Evolutionary conservation across 257 asterid species (phyloP), one percentile per base, ranked within the genome.

Genomic region (Nicotiana knightiana): DNA sequence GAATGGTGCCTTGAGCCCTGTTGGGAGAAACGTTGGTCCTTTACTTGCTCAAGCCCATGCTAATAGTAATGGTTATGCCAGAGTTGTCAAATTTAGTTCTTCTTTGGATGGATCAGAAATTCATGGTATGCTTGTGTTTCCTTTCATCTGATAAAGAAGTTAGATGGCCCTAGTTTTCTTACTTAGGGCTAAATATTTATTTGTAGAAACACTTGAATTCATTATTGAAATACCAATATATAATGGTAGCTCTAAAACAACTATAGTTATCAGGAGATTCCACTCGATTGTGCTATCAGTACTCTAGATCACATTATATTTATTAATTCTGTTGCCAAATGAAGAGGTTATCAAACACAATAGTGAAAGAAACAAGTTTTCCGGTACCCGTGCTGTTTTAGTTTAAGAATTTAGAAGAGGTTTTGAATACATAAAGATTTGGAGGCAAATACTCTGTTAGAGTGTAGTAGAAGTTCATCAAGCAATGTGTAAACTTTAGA

Each of bases 41-140:
- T 88, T 91, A 89, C 97, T 95, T 86, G 95, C 96, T 86, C 98
- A 95, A 86, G 98, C 97, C 62, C 93, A 95, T 88, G 98, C 97
- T 81, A 93, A 91, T 87, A 21, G 24, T 21, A 21, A 21, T 21
- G 98, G 97, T 63, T 87, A 59, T 87, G 85, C 89, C 58, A 88
- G 88, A 87, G 67, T 93, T 84, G 90, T 90, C 76, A 71, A 86
- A 39, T 86, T 94, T 85, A 90, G 84, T 51, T 24, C 64, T 67
- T 76, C 83, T 77, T 78, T 88, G 1, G 89, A 76, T 57, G 85
- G 75, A 71, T 83, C 86, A 11, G 81, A 81, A 82, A 51, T 75
- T 37, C 82, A 13, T 37, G 91, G 97, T 93, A 84, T 81, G 84
- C 35, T 39, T 39, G 10, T 39, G 48, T 39, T 39, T 39, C 48